These are phyloP conservation scores for Ophiostoma himal-ulmi DNA, from an alignment of 2,329 filamentous ascomycete genomes.

Conservation along the genomic window DNA sequence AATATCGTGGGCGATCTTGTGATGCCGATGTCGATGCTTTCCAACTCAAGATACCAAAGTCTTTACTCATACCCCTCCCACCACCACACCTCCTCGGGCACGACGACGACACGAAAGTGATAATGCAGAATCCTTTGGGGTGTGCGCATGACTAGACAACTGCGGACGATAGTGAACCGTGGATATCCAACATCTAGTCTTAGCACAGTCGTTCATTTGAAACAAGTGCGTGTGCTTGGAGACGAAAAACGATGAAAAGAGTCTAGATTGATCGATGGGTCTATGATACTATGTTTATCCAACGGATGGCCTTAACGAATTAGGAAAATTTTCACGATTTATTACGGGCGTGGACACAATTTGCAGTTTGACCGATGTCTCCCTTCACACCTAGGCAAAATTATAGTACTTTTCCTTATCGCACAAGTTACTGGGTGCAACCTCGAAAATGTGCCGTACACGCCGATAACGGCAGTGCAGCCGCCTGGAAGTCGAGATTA, in stretches of 20 bases:
- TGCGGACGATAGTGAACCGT: background rate
- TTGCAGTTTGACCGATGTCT: background rate
- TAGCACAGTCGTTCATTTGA: slow-evolving; percentile 2
- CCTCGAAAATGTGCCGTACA: background rate
- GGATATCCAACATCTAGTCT: background rate
- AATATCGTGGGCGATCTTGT: slow-evolving; percentile 13
- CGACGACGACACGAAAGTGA: slow-evolving; percentile 1
- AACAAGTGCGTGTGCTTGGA: slow-evolving; percentile 5
- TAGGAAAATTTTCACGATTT: slow-evolving; percentile 13
- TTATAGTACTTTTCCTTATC: slow-evolving; percentile 14
- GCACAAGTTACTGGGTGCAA: slow-evolving; percentile 1
- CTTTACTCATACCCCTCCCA: slow-evolving; percentile 14
- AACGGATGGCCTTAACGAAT: slow-evolving; percentile 14
- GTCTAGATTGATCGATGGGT: slow-evolving; percentile 16
- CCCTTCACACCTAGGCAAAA: slow-evolving; percentile 12
- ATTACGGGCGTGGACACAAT: background rate
- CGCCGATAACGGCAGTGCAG: slow-evolving; percentile 12
- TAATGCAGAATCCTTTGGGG: slow-evolving; percentile 10
- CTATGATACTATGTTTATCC: background rate
- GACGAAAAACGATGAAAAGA: background rate
- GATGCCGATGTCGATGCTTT: slow-evolving; percentile 16
- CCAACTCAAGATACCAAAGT: slow-evolving; percentile 2
- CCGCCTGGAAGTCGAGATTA: background rate
- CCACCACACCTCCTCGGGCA: slow-evolving; percentile 7
- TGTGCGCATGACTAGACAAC: slow-evolving; percentile 13